phyloP scores from a whole-genome alignment of 345 rosid genomes.

The Bruguiera parviflora region DNA sequence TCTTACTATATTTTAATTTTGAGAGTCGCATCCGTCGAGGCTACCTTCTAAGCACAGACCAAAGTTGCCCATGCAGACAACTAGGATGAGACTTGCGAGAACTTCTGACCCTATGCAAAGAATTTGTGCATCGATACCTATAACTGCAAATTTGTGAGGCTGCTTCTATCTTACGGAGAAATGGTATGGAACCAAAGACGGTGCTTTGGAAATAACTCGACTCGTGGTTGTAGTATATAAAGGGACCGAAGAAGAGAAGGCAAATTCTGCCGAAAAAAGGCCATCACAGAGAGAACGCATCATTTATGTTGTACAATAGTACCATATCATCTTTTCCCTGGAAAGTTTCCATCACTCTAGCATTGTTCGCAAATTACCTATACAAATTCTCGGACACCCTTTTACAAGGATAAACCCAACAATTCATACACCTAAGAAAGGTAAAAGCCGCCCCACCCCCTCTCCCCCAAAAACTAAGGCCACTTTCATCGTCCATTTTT shows the following conservation, averaged over 20 bases:
- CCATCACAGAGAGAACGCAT: background rate
- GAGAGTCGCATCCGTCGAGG: too few relatives aligned
- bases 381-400: background rate
- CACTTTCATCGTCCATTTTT: too few relatives aligned
- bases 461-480: too few relatives aligned
- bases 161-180: background rate
- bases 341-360: background rate
- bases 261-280: too few relatives aligned
- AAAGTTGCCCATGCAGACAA: too few relatives aligned
- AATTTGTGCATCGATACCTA: background rate
- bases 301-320: background rate
- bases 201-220: background rate
- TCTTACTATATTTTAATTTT: too few relatives aligned
- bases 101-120: too few relatives aligned
- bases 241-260: background rate
- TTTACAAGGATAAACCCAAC: background rate
- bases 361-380: background rate
- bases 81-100: too few relatives aligned
- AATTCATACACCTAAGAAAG: too few relatives aligned
- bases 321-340: background rate
- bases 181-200: constrained; percentile 1
- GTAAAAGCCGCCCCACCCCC: too few relatives aligned
- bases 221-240: background rate
- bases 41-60: too few relatives aligned
- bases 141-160: constrained; percentile 1